These are phyloP conservation scores for Trypanosoma theileri DNA, from an alignment of 208 protist genomes.

Conservation along the genomic window DNA sequence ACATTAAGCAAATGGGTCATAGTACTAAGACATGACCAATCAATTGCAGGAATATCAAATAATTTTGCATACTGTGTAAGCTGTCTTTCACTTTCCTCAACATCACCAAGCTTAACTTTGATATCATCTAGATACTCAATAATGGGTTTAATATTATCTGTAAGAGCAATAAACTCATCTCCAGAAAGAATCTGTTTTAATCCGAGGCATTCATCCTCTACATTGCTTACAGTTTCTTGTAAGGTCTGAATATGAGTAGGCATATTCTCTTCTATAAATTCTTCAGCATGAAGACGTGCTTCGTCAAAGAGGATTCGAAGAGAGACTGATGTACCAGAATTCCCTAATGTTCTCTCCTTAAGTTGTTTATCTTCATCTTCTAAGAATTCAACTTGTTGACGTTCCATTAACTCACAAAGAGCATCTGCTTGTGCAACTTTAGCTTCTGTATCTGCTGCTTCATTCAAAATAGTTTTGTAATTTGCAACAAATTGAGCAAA, in stretches of 20 bases:
- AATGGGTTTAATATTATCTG: slow-evolving; percentile 81
- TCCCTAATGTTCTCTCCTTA: slow-evolving; percentile 86
- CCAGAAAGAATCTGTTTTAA: slow-evolving; percentile 85
- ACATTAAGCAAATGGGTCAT: slow-evolving; percentile 64
- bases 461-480: slow-evolving; percentile 79
- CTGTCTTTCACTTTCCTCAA: slow-evolving; percentile 65
- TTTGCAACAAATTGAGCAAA: slow-evolving; percentile 88
- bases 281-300: slow-evolving; percentile 74
- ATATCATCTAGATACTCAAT: slow-evolving; percentile 86
- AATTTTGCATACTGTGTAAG: slow-evolving; percentile 85
- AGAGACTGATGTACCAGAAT: slow-evolving; percentile 54
- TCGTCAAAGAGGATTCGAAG: slow-evolving; percentile 87
- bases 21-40: slow-evolving; percentile 77
- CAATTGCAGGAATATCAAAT: slow-evolving; percentile 74
- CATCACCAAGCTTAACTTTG: slow-evolving; percentile 66
- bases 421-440: slow-evolving; percentile 80
- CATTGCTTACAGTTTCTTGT: slow-evolving; percentile 61
- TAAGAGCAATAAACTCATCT: slow-evolving; percentile 82
- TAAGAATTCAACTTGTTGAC: slow-evolving; percentile 84
- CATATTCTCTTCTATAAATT: slow-evolving; percentile 89
- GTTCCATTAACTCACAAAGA: slow-evolving; percentile 91
- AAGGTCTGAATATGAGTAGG: slow-evolving; percentile 69
- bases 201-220: slow-evolving; percentile 86
- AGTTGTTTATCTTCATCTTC: slow-evolving; percentile 91
- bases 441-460: slow-evolving; percentile 48